Evolutionary conservation across 768 basidiomycete species (phyloP).

Genomic region (Tulasnella calospora): DNA sequence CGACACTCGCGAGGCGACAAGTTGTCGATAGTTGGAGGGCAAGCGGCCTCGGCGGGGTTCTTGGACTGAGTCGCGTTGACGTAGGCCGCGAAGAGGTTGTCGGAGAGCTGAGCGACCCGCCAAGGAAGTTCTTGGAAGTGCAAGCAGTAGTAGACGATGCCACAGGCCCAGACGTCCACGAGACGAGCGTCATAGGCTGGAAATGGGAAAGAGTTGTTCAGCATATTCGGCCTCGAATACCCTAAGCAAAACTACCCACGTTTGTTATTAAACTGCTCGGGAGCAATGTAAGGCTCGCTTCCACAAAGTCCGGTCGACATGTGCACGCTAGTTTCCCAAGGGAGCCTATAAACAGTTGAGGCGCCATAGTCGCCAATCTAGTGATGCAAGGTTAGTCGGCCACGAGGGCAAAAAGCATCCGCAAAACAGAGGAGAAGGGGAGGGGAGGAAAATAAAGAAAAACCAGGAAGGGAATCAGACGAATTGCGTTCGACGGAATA

Average conservation of each 20-base stretch:
- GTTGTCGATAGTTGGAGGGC: conserved; percentile 70
- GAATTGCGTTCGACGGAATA: background rate
- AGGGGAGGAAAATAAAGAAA: conserved; percentile 27
- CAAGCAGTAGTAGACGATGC: conserved; percentile 96
- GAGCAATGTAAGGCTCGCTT: conserved; percentile 97
- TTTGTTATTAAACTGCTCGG: conserved; percentile 94
- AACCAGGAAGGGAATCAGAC: conserved; percentile 1
- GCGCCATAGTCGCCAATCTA: conserved; percentile 99
- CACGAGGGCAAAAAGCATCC: conserved; percentile 23
- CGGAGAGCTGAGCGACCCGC: conserved; percentile 84
- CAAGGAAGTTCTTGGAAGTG: conserved; percentile 98
- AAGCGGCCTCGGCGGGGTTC: conserved; percentile 28
- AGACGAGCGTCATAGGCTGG: conserved; percentile 94
- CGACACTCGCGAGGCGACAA: conserved; percentile 81
- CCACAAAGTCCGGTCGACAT: conserved; percentile 96
- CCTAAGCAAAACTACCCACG: conserved; percentile 64
- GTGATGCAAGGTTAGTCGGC: background rate
- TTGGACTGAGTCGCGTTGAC: conserved; percentile 34
- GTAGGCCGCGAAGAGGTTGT: conserved; percentile 78
- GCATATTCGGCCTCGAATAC: conserved; percentile 38
- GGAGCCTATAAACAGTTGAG: conserved; percentile 96
- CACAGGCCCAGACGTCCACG: conserved; percentile 97
- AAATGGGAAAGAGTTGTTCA: conserved; percentile 17
- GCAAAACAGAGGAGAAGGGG: conserved; percentile 26
- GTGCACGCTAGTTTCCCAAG: conserved; percentile 96